Base-by-base conservation (phyloP, 306 rosid species). In the Cercis canadensis region DNA sequence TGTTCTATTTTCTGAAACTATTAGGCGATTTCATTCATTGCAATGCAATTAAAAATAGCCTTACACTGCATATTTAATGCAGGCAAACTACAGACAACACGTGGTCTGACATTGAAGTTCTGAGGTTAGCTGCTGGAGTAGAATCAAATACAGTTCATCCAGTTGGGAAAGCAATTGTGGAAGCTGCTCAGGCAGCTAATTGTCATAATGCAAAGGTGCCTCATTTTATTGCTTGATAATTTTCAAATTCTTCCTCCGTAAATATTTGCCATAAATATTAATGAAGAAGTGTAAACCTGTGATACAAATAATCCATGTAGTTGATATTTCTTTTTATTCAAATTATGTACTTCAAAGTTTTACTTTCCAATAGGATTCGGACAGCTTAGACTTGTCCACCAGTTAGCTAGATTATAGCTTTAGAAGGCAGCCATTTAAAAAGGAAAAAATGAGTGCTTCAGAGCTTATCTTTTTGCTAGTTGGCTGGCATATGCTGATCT, bases 111-210 rank as follows among this genome's bases (percentile, higher is more conserved):
- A 79, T 66, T 62, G 98, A 93, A 71, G 76, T 93, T 84, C 80
- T 93, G 52, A 85, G 80, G 78, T 80, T 90, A 62, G 98, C 98
- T 58, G 97, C 98, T 81, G 97, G 83, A 8, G 97, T 93, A 39
- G 98, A 93, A 80, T 83, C 92, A 59, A 93, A 90, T 77, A 90
- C 98, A 63, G 74, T 88, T 73, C 98, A 93, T 80, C 98, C 98
- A 46, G 85, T 93, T 55, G 98, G 93, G 14, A 93, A 87, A 83
- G 98, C 98, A 16, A 90, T 93, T 72, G 94, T 93, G 61, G 92
- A 85, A 52, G 98, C 98, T 55, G 96, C 97, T 79, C 87, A 57
- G 75, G 83, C 83, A 47, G 53, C 55, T 73, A 83, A 87, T 70
- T 79, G 87, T 78, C 86, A 65, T 60, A 74, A 70, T 55, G 78